Evolutionary conservation across 2,329 filamentous ascomycete species (phyloP), one percentile per base, ranked within the genome.

Genomic region (Dactylellina haptotyla): DNA sequence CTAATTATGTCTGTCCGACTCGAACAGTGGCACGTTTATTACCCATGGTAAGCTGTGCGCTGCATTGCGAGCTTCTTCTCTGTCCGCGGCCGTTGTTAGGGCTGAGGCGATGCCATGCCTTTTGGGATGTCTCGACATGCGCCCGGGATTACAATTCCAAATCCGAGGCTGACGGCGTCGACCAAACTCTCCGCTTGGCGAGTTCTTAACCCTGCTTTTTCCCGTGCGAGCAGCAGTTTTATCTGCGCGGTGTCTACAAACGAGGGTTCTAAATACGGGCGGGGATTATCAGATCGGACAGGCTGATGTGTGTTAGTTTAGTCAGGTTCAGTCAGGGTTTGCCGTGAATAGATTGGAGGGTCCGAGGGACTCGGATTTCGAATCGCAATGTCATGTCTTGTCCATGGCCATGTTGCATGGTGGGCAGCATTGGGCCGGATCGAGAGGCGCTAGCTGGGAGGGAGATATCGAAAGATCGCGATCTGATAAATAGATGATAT

Each of bases 401-500:
- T n/a, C n/a, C n/a, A n/a, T n/a, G n/a, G n/a, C n/a, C n/a, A n/a
- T n/a, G n/a, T n/a, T n/a, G n/a, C n/a, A n/a, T n/a, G n/a, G n/a
- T n/a, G n/a, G n/a, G n/a, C n/a, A n/a, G n/a, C n/a, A n/a, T n/a
- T n/a, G n/a, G n/a, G n/a, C n/a, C n/a, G n/a, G n/a, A n/a, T n/a
- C n/a, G n/a, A n/a, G n/a, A n/a, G n/a, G n/a, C n/a, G n/a, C n/a
- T n/a, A n/a, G n/a, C n/a, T n/a, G n/a, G n/a, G n/a, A n/a, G n/a
- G n/a, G n/a, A n/a, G n/a, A n/a, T n/a, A n/a, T n/a, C n/a, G n/a
- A 25, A 25, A 32, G 54, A 69, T 69, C 64, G 64, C 64, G 64
- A 69, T 69, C 64, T 69, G 64, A 69, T 69, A 67, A 69, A 12
- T 10, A 57, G 26, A 34, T 34, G 6, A 34, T n/a, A n/a, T n/a